These are phyloP conservation scores for Kazachstania viticola DNA, from an alignment of 805 yeast genomes.

Conservation along the genomic window DNA sequence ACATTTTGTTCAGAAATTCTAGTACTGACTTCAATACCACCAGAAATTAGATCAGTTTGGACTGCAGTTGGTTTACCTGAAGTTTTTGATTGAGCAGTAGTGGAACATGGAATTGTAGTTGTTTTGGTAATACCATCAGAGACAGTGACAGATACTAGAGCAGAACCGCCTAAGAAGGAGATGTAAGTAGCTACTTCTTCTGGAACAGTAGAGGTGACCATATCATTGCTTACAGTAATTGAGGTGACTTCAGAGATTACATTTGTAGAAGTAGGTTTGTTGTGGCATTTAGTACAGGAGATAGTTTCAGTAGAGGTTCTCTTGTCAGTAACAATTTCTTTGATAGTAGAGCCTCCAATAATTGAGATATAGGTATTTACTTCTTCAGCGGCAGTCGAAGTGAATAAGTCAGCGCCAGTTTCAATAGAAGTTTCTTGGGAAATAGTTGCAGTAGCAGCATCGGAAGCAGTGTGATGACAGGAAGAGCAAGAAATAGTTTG, in stretches of 20 bases:
- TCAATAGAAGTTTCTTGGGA: too few relatives aligned
- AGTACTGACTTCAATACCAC: too few relatives aligned
- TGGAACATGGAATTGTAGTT: too few relatives aligned
- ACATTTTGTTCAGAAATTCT: too few relatives aligned
- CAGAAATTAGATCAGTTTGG: too few relatives aligned
- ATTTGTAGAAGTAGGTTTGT: not conserved
- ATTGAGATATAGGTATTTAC: not conserved
- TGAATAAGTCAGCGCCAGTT: too few relatives aligned
- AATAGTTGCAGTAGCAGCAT: too few relatives aligned
- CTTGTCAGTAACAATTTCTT: too few relatives aligned
- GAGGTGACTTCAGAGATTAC: not conserved
- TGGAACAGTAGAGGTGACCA: not conserved
- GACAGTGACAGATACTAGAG: not conserved
- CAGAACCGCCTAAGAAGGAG: constrained; percentile 3
- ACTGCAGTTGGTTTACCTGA: not conserved
- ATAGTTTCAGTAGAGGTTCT: too few relatives aligned
- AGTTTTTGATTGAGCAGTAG: not conserved
- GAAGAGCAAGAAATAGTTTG: too few relatives aligned
- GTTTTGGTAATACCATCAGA: not conserved
- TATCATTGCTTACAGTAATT: not conserved
- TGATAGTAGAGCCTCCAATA: not conserved
- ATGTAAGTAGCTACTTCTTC: constrained; percentile 1
- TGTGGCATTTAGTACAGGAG: too few relatives aligned
- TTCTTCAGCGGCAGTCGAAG: not conserved
- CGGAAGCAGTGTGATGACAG: too few relatives aligned